These are phyloP conservation scores for Aspergillus glaucus DNA, from an alignment of 2,329 filamentous ascomycete species.

Conservation along the genomic window DNA sequence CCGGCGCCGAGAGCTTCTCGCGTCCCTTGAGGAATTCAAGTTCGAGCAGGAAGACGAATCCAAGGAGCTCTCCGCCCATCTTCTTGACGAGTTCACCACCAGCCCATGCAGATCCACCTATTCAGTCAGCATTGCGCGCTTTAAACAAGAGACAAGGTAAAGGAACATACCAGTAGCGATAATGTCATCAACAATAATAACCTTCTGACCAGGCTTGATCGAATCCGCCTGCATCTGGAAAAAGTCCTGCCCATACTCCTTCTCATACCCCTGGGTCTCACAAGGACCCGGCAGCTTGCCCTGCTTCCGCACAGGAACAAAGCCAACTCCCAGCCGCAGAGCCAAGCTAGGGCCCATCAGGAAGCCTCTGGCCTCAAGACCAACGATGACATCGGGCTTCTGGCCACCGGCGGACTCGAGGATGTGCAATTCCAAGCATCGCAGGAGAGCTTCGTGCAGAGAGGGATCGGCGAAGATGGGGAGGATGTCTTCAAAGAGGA, in stretches of 20 bases:
- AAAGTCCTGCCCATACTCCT: constrained; percentile 92
- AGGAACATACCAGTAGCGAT: constrained; percentile 80
- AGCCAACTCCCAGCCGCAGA: constrained; percentile 71
- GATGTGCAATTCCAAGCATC: constrained; percentile 79
- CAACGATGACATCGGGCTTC: constrained; percentile 83
- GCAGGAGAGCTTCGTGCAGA: constrained; percentile 70
- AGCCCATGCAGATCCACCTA: constrained; percentile 85
- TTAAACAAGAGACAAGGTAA: background rate
- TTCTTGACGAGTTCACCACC: constrained; percentile 80
- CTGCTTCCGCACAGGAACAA: constrained; percentile 89
- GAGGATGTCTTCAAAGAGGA: constrained; percentile 97
- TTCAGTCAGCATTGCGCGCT: constrained; percentile 3
- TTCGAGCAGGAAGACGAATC: constrained; percentile 93
- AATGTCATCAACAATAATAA: constrained; percentile 93
- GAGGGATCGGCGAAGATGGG: constrained; percentile 78
- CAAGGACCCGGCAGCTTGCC: constrained; percentile 92
- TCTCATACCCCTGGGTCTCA: constrained; percentile 78
- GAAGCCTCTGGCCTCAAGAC: constrained; percentile 89
- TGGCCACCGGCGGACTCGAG: constrained; percentile 53
- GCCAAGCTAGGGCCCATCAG: constrained; percentile 89
- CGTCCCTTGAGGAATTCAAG: constrained; percentile 88
- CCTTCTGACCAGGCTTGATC: constrained; percentile 78
- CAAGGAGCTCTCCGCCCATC: constrained; percentile 77
- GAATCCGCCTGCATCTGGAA: constrained; percentile 93
- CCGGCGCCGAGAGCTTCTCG: constrained; percentile 77